Evolutionary conservation across 768 basidiomycete genomes (phyloP).

Genomic region (Dacryopinax primogenitus): DNA sequence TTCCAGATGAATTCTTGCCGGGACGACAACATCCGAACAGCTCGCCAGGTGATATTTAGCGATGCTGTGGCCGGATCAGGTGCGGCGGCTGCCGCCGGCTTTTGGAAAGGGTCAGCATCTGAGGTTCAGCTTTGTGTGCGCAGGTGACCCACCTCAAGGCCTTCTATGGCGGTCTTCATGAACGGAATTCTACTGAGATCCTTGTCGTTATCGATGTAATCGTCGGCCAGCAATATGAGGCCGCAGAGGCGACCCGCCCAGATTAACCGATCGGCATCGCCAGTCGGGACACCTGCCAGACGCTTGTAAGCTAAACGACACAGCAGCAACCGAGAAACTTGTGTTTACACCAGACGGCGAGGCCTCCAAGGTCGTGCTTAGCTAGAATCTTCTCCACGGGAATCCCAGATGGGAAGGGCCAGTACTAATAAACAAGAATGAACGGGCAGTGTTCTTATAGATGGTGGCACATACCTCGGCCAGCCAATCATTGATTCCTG

Average conservation of each 20-base stretch:
- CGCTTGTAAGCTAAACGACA: background rate
- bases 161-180: constrained; percentile 2
- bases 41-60: background rate
- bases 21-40: background rate
- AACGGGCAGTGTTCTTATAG: background rate
- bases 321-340: background rate
- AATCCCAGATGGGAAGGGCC: background rate
- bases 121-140: background rate
- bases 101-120: background rate
- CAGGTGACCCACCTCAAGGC: background rate
- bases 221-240: background rate
- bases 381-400: background rate
- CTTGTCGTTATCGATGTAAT: constrained; percentile 6
- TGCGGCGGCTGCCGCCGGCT: background rate
- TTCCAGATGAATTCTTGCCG: background rate
- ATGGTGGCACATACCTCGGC: background rate
- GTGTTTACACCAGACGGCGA: background rate
- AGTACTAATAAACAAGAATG: background rate
- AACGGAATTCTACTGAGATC: background rate
- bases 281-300: background rate
- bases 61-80: background rate
- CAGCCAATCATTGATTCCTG: background rate
- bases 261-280: background rate
- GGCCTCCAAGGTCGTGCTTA: background rate
- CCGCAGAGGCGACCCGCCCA: constrained; percentile 1